These are phyloP conservation scores for Saccharomycopsis capsularis DNA, from an alignment of 805 yeast species.

Conservation along the genomic window DNA sequence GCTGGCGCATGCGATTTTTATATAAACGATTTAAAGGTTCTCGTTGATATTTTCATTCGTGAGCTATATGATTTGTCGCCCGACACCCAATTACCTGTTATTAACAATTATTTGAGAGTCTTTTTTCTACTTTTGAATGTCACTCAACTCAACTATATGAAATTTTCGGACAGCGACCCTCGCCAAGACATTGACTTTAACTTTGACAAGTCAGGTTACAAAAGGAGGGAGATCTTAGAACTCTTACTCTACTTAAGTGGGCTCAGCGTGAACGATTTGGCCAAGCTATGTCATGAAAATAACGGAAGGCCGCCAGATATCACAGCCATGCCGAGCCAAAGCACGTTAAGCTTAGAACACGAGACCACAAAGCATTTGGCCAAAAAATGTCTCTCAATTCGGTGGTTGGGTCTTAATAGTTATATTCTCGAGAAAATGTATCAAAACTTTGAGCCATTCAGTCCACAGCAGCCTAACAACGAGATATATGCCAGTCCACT, in stretches of 20 bases:
- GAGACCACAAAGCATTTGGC: slow-evolving; percentile 16
- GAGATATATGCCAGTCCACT: background rate
- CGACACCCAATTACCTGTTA: slow-evolving; percentile 31
- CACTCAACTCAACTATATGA: slow-evolving; percentile 34
- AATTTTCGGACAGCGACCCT: slow-evolving; percentile 1
- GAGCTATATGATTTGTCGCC: slow-evolving; percentile 45
- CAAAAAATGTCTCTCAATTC: slow-evolving; percentile 17
- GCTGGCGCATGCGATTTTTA: slow-evolving; percentile 30
- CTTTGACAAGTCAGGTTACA: slow-evolving; percentile 16
- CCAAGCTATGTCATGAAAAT: slow-evolving; percentile 7
- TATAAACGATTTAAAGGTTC: slow-evolving; percentile 48
- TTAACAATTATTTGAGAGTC: slow-evolving; percentile 45
- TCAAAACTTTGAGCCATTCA: background rate
- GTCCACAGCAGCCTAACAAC: background rate
- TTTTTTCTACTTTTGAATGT: slow-evolving; percentile 42
- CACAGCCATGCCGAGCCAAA: background rate
- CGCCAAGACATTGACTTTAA: slow-evolving; percentile 1
- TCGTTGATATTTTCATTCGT: slow-evolving; percentile 51
- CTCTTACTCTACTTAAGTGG: slow-evolving; percentile 20
- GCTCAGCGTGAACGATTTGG: slow-evolving; percentile 7
- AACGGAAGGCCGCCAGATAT: slow-evolving; percentile 3
- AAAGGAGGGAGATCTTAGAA: slow-evolving; percentile 19
- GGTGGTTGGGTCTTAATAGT: slow-evolving; percentile 17
- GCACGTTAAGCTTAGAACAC: background rate
- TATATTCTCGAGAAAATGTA: slow-evolving; percentile 12